Evolutionary conservation across 192 early-diverging fungal species (phyloP), one percentile per base, ranked within the genome.

Genomic region (Kappamyces sp.): DNA sequence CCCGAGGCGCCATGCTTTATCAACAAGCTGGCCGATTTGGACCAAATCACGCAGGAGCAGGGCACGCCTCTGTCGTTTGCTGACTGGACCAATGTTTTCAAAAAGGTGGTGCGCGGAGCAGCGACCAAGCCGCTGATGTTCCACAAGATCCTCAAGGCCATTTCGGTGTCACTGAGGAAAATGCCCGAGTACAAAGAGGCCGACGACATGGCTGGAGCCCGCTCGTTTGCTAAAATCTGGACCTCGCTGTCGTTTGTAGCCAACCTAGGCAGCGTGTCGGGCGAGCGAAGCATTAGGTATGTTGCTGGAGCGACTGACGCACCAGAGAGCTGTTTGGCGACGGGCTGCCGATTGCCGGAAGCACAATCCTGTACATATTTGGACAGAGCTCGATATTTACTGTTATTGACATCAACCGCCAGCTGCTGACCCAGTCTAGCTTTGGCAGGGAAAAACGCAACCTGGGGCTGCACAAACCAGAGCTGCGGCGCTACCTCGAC

Each of bases 281-380:
- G 66, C n/a, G 60, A 58, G 48, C 53, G 50, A 38, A 43, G 49
- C 39, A 47, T 58, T 38, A 48, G 71, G 55, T 69, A 61, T 37
- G 7, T 6, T n/a, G 49, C 36, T 34, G 43, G 33, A 34, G 9
- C 47, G 15, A 13, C 31, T 40, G 40, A 42, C 31, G 6, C 32
- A 54, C 8, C 42, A 72, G 73, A 34, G 72, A 77, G 41, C 44
- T 77, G 4, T 77, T 77, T 69, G 75, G 75, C 1, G 75, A 77
- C 35, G 70, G 70, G 9, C 8, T 75, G 1, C 39, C 55, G 15
- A 74, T 69, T 66, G 71, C 70, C 8, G 73, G 73, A 66, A 55
- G 48, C 57, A 64, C 68, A 3, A 58, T 76, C 37, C 49, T 76
- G 34, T 55, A 66, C 41, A 49, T 70, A 10, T 60, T 70, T 31